Percentiles rank a stretch among this genome's conserved stretches.
These are phyloP conservation scores for Globisporangium camurandrum DNA, from an alignment of 352 stramenopile species.

Conservation along the genomic window DNA sequence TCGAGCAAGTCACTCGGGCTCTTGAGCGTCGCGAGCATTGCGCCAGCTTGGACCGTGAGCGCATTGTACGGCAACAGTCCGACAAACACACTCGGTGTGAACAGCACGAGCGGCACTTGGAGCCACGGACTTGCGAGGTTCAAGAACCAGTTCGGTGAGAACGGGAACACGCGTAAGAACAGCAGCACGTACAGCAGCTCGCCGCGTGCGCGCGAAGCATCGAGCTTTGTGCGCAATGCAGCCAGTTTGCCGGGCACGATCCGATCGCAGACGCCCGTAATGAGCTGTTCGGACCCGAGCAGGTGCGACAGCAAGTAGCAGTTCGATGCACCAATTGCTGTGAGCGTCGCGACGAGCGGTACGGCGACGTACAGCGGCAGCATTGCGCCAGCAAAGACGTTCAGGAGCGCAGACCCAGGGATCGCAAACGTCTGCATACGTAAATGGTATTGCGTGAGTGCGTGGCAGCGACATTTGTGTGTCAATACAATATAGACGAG, in stretches of 20 bases:
- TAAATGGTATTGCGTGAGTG: not conserved
- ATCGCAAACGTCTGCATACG: constrained; percentile 82
- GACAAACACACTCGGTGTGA: constrained; percentile 53
- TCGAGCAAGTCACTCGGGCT: constrained; percentile 66
- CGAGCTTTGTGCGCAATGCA: constrained; percentile 42
- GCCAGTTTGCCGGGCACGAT: constrained; percentile 53
- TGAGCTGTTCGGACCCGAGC: constrained; percentile 48
- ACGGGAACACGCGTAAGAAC: constrained; percentile 75
- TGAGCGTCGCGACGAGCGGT: constrained; percentile 55
- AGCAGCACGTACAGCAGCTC: constrained; percentile 59
- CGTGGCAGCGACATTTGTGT: no score
- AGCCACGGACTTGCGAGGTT: constrained; percentile 79
- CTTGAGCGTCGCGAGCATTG: constrained; percentile 62
- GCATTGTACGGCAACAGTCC: constrained; percentile 82
- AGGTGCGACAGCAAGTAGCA: constrained; percentile 68
- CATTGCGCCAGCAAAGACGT: constrained; percentile 64
- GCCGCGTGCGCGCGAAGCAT: constrained; percentile 30
- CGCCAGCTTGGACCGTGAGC: constrained; percentile 67
- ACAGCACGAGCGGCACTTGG: constrained; percentile 54
- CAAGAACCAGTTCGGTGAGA: constrained; percentile 82
- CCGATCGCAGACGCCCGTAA: constrained; percentile 50
- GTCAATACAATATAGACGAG: not conserved
- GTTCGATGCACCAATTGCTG: constrained; percentile 57
- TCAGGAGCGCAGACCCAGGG: constrained; percentile 64
- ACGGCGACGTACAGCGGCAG: constrained; percentile 58